phyloP scores from a whole-genome alignment of 495 filamentous ascomycete genomes.

The Penicillium angulare region DNA sequence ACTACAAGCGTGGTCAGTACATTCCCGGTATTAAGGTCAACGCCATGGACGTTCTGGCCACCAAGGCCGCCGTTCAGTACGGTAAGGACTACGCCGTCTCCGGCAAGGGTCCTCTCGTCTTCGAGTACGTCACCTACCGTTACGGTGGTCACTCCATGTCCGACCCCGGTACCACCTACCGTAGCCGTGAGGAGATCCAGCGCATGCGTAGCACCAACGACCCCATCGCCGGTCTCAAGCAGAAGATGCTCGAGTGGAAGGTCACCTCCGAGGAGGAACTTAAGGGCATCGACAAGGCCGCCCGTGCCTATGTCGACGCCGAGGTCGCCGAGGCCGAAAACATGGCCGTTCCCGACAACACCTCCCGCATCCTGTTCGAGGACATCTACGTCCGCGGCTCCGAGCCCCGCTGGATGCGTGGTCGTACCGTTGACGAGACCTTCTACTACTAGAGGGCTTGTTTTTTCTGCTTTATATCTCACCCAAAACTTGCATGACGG shows the following conservation, averaged over 20 bases:
- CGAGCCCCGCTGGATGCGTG: constrained; percentile 89
- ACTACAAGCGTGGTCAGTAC: constrained; percentile 99
- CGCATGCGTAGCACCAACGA: constrained; percentile 98
- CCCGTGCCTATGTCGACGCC: constrained; percentile 75
- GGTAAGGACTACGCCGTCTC: constrained; percentile 77
- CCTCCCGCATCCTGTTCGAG: constrained; percentile 80
- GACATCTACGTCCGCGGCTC: constrained; percentile 93
- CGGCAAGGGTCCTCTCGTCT: constrained; percentile 88
- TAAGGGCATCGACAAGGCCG: constrained; percentile 91
- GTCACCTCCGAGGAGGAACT: constrained; percentile 94
- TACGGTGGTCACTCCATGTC: constrained; percentile 99
- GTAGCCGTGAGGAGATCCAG: constrained; percentile 98
- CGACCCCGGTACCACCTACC: constrained; percentile 98
- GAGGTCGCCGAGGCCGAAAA: constrained; percentile 89
- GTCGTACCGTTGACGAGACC: constrained; percentile 88
- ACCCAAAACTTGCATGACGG: constrained; percentile 6
- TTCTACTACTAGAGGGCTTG: constrained; percentile 68
- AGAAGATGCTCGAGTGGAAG: constrained; percentile 94
- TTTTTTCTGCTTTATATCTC: not conserved
- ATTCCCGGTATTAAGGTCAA: constrained; percentile 99
- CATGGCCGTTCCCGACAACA: constrained; percentile 76
- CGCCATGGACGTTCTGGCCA: constrained; percentile 98
- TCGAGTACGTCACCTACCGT: constrained; percentile 98
- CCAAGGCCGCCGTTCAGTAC: constrained; percentile 92
- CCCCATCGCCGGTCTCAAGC: constrained; percentile 95